Evolutionary conservation across 2,329 filamentous ascomycete species (phyloP), one percentile per base, ranked within the genome.

Genomic region (Ustilaginoidea virens): DNA sequence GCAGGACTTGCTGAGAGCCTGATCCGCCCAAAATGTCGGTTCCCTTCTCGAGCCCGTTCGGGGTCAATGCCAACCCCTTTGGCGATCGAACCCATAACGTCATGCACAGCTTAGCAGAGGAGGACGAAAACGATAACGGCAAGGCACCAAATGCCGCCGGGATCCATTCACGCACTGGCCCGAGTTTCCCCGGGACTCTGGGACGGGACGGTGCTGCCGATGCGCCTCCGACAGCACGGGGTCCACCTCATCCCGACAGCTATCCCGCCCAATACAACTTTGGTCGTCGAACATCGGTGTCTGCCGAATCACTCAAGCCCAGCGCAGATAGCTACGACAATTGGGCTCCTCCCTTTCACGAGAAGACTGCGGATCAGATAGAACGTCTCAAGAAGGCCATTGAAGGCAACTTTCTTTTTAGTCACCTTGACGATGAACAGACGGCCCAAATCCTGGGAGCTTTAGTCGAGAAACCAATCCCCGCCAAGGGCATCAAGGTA

Each of bases 211-310:
- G 61, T 37, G 51, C 53, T 19, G 40, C 52, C 17, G 65, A 69
- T 24, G 42, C 48, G 13, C 60, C 61, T 13, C 55, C 61, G 10
- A 57, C 60, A 34, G 46, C 61, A 42, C 48, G 64, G 49, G 53
- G 53, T 42, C 50, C 61, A 14, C 63, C 66, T 33, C 69, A 70
- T 35, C 58, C 67, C 22, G 74, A 81, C 39, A 74, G 72, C 43
- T 82, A 93, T 48, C 90, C 90, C 32, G 79, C 72, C 42, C 86
- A 96, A 52, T 96, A 94, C 60, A 92, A 92, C 53, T 77, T 93
- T 56, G 80, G 74, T 43, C 80, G 90, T 38, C 81, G 90, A 44
- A 94, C 86, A 22, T 96, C 90, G 4, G 90, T 98, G 30, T 96
- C 90, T 23, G 90, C 90, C 28, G 90, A 98, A 57, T 94, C 87